Conservation (phyloP, 345 rosid species). For the Anastatica hierochuntica region DNA sequence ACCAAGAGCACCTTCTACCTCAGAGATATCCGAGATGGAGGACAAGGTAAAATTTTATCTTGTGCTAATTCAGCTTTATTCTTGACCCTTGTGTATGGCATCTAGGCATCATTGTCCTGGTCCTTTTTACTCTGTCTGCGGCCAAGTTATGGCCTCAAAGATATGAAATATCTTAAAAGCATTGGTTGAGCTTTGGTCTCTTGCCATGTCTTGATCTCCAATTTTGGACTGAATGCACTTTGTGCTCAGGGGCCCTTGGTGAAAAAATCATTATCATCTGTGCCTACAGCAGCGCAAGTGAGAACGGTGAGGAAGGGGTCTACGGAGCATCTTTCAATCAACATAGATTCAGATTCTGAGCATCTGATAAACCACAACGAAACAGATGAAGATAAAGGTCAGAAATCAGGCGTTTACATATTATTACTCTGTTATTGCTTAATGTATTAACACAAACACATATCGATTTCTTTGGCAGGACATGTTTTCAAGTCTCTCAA, state of each 20-base stretch:
- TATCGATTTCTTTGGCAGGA: constrained; percentile 42
- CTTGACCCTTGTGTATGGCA: too few relatives aligned
- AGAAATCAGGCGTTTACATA: constrained; percentile 14
- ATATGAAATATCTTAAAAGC: too few relatives aligned
- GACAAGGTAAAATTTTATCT: constrained; percentile 40
- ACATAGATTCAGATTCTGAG: constrained; percentile 57
- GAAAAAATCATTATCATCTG: constrained; percentile 43
- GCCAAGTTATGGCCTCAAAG: too few relatives aligned
- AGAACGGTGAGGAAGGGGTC: constrained; percentile 81
- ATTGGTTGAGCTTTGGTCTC: too few relatives aligned
- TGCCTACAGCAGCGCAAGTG: constrained; percentile 62
- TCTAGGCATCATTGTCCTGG: too few relatives aligned
- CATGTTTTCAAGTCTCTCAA: constrained; percentile 78
- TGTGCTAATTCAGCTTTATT: too few relatives aligned
- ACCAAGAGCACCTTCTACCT: constrained; percentile 45
- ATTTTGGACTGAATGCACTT: constrained; percentile 2
- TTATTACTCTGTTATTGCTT: not conserved
- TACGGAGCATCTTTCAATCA: constrained; percentile 73
- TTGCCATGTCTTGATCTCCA: not conserved
- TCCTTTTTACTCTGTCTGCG: too few relatives aligned
- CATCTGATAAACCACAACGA: constrained; percentile 45
- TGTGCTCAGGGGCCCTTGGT: constrained; percentile 44
- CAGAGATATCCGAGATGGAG: constrained; percentile 85
- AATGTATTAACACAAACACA: not conserved
- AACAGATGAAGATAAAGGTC: constrained; percentile 81